phyloP scores from a whole-genome alignment of 306 rosid genomes.

The Pyrus communis region DNA sequence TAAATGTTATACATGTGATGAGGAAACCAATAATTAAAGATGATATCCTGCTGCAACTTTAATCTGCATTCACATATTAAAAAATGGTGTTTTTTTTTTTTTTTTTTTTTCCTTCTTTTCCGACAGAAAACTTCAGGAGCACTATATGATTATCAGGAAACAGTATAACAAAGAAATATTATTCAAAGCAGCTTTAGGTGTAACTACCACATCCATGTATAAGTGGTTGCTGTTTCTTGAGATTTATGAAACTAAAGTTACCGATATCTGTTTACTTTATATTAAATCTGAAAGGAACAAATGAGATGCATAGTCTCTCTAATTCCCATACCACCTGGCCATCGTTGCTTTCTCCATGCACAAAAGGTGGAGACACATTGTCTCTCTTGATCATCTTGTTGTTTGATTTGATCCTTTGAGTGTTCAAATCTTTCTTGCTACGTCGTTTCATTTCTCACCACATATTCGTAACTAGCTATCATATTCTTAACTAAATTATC shows the following conservation, averaged over 20 bases:
- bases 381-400: not conserved
- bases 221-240: not conserved
- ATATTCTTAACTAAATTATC: not conserved
- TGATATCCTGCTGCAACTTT: not conserved
- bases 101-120: not conserved
- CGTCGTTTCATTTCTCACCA: not conserved
- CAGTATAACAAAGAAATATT: not conserved
- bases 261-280: not conserved
- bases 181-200: slow-evolving; percentile 29
- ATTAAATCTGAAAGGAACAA: not conserved
- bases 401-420: not conserved
- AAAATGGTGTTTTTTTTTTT: not conserved
- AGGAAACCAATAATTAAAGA: not conserved
- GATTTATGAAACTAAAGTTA: not conserved
- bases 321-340: not conserved
- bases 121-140: not conserved
- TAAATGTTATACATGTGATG: too few species aligned
- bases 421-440: not conserved
- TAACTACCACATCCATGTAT: slow-evolving; percentile 11
- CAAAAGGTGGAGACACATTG: not conserved
- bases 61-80: not conserved
- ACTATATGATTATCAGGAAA: not conserved
- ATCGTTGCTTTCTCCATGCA: not conserved
- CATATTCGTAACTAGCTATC: not conserved
- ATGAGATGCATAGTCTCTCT: not conserved